A percentile compares a stretch with the other conserved stretches of the same genome.
phyloP scores from a whole-genome alignment of 176 grass and related monocot species.

The Areca catechu region DNA sequence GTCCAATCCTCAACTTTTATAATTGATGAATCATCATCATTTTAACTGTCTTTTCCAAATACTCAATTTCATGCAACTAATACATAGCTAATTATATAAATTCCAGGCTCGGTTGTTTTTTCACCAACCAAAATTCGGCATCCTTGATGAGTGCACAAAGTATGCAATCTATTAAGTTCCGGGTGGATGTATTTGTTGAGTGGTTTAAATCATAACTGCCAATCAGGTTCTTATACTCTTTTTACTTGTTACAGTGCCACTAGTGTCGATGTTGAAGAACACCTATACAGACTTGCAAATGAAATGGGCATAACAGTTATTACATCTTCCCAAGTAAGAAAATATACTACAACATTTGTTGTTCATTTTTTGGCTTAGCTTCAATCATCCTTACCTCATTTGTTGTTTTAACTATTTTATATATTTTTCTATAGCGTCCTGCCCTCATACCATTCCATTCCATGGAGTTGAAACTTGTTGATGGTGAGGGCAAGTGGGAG shows the following conservation, averaged over 20 bases:
- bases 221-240: constrained; percentile 7
- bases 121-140: constrained; percentile 80
- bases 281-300: constrained; percentile 81
- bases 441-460: constrained; percentile 90
- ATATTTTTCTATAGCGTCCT: constrained; percentile 46
- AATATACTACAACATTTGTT: background rate
- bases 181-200: too few species aligned
- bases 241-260: constrained; percentile 54
- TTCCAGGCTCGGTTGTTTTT: constrained; percentile 94
- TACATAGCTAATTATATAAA: background rate
- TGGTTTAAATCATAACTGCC: background rate
- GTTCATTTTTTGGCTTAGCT: background rate
- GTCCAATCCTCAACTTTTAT: constrained; percentile 1
- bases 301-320: constrained; percentile 95
- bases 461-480: constrained; percentile 85
- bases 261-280: constrained; percentile 96
- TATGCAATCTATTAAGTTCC: constrained; percentile 17
- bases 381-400: background rate
- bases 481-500: constrained; percentile 92
- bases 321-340: constrained; percentile 79
- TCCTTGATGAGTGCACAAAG: constrained; percentile 94
- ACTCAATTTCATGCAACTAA: background rate
- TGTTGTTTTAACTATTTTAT: constrained; percentile 7
- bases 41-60: too few species aligned
- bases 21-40: too few species aligned